Evolutionary conservation across 176 grass and related monocot genomes (phyloP).

Genomic region (Chloris gayana): DNA sequence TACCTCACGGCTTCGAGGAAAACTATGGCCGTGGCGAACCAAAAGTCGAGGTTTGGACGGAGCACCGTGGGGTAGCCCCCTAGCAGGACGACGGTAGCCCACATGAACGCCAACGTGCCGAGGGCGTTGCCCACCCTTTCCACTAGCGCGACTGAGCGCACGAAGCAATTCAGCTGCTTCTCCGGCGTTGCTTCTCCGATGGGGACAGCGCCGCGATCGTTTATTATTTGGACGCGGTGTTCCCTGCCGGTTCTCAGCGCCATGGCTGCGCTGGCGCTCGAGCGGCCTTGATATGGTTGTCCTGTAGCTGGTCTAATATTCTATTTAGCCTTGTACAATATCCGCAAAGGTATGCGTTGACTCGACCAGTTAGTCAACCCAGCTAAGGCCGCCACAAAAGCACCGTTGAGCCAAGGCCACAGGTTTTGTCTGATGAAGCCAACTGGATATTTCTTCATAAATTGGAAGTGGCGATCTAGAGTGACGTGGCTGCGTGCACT

Average conservation of each 20-base stretch:
- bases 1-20: constrained; percentile 28
- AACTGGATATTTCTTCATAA: too few relatives aligned
- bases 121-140: constrained; percentile 47
- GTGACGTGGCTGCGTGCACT: too few relatives aligned
- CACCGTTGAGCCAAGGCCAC: too few relatives aligned
- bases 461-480: too few relatives aligned
- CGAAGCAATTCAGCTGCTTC: constrained; percentile 39
- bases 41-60: constrained; percentile 17
- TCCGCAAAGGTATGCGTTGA: too few relatives aligned
- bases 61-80: constrained; percentile 41
- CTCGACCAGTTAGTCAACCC: too few relatives aligned
- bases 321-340: too few relatives aligned
- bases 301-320: too few relatives aligned
- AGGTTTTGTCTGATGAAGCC: too few relatives aligned
- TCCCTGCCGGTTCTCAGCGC: background rate
- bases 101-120: constrained; percentile 57
- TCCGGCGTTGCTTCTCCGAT: background rate
- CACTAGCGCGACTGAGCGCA: constrained; percentile 33
- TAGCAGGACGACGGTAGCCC: constrained; percentile 58
- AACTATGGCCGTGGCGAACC: constrained; percentile 38
- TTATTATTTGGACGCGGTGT: background rate
- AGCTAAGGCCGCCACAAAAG: too few relatives aligned
- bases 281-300: too few relatives aligned
- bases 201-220: too few relatives aligned
- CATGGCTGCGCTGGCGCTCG: background rate